phyloP scores from a whole-genome alignment of 306 rosid genomes.

The Begonia masoniana region DNA sequence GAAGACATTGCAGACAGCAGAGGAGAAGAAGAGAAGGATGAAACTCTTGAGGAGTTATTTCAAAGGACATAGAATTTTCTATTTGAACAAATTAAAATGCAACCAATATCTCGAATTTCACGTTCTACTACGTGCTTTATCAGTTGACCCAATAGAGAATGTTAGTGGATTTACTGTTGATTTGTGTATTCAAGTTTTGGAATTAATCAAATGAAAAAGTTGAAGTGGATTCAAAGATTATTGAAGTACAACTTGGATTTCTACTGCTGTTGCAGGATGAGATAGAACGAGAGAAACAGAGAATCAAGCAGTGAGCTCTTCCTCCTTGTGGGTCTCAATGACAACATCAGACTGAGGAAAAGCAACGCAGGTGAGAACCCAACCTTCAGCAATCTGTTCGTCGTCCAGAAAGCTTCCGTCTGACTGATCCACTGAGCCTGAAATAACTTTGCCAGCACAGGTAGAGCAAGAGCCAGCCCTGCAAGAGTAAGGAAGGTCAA shows the following conservation, averaged over 20 bases:
- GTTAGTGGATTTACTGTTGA: no score
- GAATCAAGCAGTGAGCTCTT: slow-evolving; percentile 34
- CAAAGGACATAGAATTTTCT: slow-evolving; percentile 28
- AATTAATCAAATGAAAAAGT: no score
- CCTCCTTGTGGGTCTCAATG: slow-evolving; percentile 86
- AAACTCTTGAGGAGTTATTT: slow-evolving; percentile 27
- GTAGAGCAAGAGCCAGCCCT: slow-evolving; percentile 87
- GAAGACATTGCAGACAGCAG: slow-evolving; percentile 16
- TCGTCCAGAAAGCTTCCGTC: slow-evolving; percentile 80
- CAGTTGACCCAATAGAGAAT: no score
- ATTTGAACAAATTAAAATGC: not conserved
- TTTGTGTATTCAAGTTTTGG: no score
- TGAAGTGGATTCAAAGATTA: no score
- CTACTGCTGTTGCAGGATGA: no score
- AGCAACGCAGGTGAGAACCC: slow-evolving; percentile 74
- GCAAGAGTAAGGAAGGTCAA: slow-evolving; percentile 79
- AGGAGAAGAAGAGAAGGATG: slow-evolving; percentile 14
- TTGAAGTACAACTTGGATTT: no score
- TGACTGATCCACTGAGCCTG: slow-evolving; percentile 44
- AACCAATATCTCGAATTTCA: no score
- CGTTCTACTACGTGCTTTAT: no score
- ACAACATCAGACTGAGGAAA: slow-evolving; percentile 33
- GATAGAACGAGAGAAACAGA: not conserved
- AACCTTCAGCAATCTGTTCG: slow-evolving; percentile 27
- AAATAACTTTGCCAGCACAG: slow-evolving; percentile 47